Evolutionary conservation across 345 rosid species (phyloP).

Genomic region (Pelargonium nanum): DNA sequence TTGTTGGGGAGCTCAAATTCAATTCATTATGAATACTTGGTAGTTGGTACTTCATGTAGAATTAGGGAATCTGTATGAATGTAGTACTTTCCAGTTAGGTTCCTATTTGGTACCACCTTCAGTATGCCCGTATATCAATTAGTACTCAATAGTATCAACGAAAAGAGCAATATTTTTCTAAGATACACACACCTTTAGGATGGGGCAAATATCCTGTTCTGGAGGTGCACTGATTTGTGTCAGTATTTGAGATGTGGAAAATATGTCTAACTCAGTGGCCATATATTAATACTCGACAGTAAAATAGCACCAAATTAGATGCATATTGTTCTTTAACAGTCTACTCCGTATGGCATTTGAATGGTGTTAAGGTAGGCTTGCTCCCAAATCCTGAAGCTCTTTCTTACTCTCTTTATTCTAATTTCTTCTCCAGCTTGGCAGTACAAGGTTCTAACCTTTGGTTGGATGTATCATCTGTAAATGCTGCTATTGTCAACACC

Average conservation of each 20-base stretch:
- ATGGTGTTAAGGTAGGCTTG: background rate
- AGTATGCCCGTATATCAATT: background rate
- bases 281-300: background rate
- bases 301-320: background rate
- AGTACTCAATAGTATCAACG: background rate
- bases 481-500: constrained; percentile 68
- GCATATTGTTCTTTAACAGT: background rate
- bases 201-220: background rate
- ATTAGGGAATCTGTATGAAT: background rate
- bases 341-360: background rate
- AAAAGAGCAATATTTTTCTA: background rate
- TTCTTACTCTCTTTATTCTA: background rate
- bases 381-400: background rate
- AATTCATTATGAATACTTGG: background rate
- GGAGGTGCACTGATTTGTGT: background rate
- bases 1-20: constrained; percentile 1
- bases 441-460: constrained; percentile 57
- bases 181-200: background rate
- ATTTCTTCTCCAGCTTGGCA: constrained; percentile 49
- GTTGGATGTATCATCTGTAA: constrained; percentile 76
- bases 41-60: background rate
- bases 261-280: too few relatives aligned
- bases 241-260: too few relatives aligned
- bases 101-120: too few relatives aligned
- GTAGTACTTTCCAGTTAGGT: too few relatives aligned